Percentiles rank a stretch among this genome's conserved stretches.
Evolutionary conservation across 2,329 filamentous ascomycete genomes (phyloP).

Genomic region (Verticillium nonalfalfae): DNA sequence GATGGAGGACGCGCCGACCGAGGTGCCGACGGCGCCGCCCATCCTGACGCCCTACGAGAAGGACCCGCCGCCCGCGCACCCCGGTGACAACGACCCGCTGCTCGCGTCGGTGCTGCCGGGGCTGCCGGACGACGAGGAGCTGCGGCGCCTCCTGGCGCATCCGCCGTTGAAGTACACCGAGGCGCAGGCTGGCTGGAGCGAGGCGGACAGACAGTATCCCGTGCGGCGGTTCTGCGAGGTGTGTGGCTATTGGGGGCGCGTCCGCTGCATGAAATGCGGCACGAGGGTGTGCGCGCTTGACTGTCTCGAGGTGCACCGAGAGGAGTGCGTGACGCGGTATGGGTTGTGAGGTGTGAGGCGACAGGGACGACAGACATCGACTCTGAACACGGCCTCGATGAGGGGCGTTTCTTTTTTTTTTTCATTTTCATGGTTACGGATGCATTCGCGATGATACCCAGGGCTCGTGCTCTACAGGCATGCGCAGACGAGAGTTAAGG

Average conservation of each 20-base stretch:
- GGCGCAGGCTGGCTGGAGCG: constrained; percentile 42
- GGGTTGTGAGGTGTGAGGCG: constrained; percentile 28
- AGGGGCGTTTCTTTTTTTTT: no score
- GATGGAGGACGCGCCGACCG: constrained; percentile 32
- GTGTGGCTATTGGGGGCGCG: constrained; percentile 76
- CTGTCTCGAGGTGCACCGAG: constrained; percentile 65
- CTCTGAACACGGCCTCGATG: no score
- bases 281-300: constrained; percentile 70
- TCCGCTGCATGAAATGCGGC: constrained; percentile 74
- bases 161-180: constrained; percentile 65
- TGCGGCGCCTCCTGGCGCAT: constrained; percentile 56
- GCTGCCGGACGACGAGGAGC: constrained; percentile 52
- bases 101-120: constrained; percentile 52
- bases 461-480: neutral
- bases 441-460: neutral
- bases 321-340: constrained; percentile 64
- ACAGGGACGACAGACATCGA: no score
- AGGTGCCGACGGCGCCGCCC: constrained; percentile 3
- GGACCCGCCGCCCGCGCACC: constrained; percentile 29
- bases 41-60: constrained; percentile 27
- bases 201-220: constrained; percentile 41
- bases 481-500: neutral
- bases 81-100: constrained; percentile 49
- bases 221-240: constrained; percentile 67
- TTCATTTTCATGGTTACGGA: no score